Conservation (phyloP, 352 stramenopile species). For the Aphanomyces astaci region DNA sequence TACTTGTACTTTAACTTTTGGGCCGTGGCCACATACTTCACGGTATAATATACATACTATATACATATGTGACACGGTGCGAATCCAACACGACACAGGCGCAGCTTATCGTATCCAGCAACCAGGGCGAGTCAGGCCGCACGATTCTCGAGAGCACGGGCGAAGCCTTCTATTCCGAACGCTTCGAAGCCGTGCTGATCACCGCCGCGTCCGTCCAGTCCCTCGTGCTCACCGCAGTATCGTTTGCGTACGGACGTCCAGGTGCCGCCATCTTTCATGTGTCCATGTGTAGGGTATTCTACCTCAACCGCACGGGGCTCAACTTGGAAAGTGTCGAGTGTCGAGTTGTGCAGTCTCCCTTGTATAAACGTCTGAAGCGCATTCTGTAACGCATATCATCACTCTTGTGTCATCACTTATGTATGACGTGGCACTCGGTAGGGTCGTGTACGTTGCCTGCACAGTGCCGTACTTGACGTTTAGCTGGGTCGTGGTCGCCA, state of each 20-base stretch:
- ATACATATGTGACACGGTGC: too few relatives aligned
- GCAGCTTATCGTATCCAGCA: not conserved
- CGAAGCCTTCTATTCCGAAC: conserved; percentile 11
- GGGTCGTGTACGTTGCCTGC: conserved; percentile 44
- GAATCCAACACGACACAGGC: conserved; percentile 3
- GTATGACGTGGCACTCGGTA: too few relatives aligned
- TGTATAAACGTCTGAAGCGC: conserved; percentile 47
- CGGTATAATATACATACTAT: not conserved
- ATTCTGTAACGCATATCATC: conserved; percentile 50
- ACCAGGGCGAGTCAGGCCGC: not conserved
- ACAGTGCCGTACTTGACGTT: conserved; percentile 41
- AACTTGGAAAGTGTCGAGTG: conserved; percentile 46
- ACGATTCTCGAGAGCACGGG: not conserved
- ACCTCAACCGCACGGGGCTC: conserved; percentile 39
- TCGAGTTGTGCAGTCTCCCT: conserved; percentile 37
- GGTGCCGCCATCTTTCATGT: too few relatives aligned
- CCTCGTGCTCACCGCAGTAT: not conserved
- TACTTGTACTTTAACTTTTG: not conserved
- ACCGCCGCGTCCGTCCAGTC: conserved; percentile 1
- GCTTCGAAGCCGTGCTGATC: conserved; percentile 8
- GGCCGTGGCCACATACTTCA: not conserved
- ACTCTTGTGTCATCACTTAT: too few relatives aligned
- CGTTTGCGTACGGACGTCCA: not conserved
- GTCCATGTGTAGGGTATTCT: conserved; percentile 14
- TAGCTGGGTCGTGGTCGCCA: conserved; percentile 38